Conservation (phyloP, 2,329 filamentous ascomycete species). For the Pyrenophora graminea region DNA sequence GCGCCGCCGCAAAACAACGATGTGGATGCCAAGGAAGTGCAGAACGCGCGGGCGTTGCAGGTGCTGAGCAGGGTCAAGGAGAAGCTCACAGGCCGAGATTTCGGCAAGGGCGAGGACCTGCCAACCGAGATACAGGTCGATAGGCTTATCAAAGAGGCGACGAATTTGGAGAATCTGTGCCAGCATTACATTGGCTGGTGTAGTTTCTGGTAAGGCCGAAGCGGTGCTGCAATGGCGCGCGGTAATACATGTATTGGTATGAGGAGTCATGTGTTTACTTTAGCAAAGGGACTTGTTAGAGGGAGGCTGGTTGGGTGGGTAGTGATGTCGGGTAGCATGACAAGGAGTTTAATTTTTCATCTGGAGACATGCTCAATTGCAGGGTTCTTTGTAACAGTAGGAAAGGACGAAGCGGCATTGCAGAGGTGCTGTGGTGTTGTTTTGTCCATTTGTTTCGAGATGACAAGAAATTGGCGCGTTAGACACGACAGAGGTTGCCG, state of each 20-base stretch:
- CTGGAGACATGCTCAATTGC: not conserved
- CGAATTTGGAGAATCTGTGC: conserved; percentile 94
- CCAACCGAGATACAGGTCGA: conserved; percentile 87
- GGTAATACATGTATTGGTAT: not conserved
- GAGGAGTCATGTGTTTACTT: not conserved
- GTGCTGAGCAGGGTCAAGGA: conserved; percentile 90
- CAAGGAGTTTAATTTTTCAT: not conserved
- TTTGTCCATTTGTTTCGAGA: not conserved
- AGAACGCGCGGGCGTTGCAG: conserved; percentile 90
- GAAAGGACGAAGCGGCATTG: not conserved
- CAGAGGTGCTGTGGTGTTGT: conserved; percentile 3
- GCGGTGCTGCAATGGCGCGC: not conserved
- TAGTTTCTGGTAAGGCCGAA: conserved; percentile 81
- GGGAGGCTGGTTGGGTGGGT: not conserved
- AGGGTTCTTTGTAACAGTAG: no score
- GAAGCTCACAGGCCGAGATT: conserved; percentile 93
- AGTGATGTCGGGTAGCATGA: not conserved
- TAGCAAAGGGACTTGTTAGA: not conserved
- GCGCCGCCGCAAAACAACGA: conserved; percentile 45
- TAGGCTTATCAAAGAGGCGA: conserved; percentile 91
- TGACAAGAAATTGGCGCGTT: no score
- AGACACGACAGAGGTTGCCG: no score
- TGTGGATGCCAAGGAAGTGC: conserved; percentile 67
- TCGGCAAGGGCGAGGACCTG: conserved; percentile 78
- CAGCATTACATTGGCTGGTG: conserved; percentile 99